phyloP scores from a whole-genome alignment of 768 basidiomycete genomes.

The Boletales sp. region DNA sequence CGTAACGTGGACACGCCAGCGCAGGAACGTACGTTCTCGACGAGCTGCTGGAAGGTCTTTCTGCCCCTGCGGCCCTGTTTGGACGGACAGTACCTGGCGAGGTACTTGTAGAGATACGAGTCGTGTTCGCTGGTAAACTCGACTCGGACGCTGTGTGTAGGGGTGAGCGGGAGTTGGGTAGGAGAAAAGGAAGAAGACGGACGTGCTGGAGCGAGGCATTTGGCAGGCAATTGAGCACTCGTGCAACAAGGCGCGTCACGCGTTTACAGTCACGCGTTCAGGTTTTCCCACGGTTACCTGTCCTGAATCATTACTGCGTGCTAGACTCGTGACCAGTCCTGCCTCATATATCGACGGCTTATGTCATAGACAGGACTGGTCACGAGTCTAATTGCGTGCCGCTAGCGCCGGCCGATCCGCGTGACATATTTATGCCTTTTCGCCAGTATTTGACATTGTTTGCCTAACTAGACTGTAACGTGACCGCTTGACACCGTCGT shows the following conservation, averaged over 20 bases:
- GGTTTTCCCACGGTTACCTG: background rate
- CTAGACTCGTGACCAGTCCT: too few species aligned
- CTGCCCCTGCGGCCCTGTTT: slow-evolving; percentile 44
- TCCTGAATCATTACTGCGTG: too few species aligned
- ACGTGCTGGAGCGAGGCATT: slow-evolving; percentile 5
- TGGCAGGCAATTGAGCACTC: too few species aligned
- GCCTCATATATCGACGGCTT: too few species aligned
- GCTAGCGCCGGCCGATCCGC: too few species aligned
- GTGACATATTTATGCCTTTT: too few species aligned
- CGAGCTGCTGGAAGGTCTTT: slow-evolving; percentile 40
- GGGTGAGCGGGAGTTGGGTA: background rate
- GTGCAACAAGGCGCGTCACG: background rate
- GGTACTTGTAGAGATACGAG: slow-evolving; percentile 38
- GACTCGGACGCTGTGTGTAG: slow-evolving; percentile 15
- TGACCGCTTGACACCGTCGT: too few species aligned
- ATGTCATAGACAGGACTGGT: too few species aligned
- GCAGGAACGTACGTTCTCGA: slow-evolving; percentile 40
- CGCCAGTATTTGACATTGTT: too few species aligned
- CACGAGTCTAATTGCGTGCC: too few species aligned
- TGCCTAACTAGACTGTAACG: too few species aligned
- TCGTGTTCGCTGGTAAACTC: slow-evolving; percentile 42
- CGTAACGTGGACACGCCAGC: background rate
- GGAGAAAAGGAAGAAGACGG: background rate
- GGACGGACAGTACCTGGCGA: slow-evolving; percentile 47
- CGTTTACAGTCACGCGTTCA: background rate